Conservation (phyloP, 495 filamentous ascomycete species). For the Neurospora sublineolata region DNA sequence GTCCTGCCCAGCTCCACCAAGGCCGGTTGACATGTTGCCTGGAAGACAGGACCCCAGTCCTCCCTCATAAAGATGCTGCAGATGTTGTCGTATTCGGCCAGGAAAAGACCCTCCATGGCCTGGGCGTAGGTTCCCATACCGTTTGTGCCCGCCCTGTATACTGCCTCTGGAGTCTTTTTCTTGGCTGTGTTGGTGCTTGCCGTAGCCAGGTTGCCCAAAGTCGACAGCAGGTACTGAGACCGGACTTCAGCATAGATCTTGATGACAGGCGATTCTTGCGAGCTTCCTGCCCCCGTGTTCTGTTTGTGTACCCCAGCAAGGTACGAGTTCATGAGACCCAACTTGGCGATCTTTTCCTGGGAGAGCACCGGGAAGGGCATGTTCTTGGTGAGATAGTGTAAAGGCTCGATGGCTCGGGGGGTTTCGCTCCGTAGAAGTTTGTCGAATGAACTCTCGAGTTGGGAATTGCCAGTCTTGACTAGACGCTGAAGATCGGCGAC, state of each 20-base stretch:
- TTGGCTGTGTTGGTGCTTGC: slow-evolving; percentile 83
- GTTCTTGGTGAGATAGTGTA: slow-evolving; percentile 90
- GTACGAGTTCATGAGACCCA: slow-evolving; percentile 42
- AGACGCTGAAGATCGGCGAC: slow-evolving; percentile 68
- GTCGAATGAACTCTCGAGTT: slow-evolving; percentile 74
- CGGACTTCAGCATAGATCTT: slow-evolving; percentile 77
- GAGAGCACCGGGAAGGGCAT: slow-evolving; percentile 37
- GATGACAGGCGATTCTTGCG: slow-evolving; percentile 53
- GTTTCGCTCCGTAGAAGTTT: slow-evolving; percentile 58
- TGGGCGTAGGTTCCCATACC: slow-evolving; percentile 84
- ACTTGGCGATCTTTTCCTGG: slow-evolving; percentile 36
- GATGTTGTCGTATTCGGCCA: slow-evolving; percentile 81
- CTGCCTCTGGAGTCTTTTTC: slow-evolving; percentile 62
- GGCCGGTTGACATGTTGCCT: slow-evolving; percentile 61
- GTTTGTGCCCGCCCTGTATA: slow-evolving; percentile 85
- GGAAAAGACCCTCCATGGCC: slow-evolving; percentile 74
- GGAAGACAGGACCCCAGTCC: slow-evolving; percentile 68
- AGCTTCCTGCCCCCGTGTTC: slow-evolving; percentile 22
- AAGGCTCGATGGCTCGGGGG: slow-evolving; percentile 65
- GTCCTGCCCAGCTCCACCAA: slow-evolving; percentile 77
- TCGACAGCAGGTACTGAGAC: slow-evolving; percentile 69
- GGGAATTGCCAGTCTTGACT: slow-evolving; percentile 61
- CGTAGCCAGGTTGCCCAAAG: slow-evolving; percentile 71
- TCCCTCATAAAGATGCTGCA: slow-evolving; percentile 71
- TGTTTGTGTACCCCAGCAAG: slow-evolving; percentile 24